Base-by-base conservation (phyloP, 176 grass and related monocot genomes). In the Carex myosuroides region DNA sequence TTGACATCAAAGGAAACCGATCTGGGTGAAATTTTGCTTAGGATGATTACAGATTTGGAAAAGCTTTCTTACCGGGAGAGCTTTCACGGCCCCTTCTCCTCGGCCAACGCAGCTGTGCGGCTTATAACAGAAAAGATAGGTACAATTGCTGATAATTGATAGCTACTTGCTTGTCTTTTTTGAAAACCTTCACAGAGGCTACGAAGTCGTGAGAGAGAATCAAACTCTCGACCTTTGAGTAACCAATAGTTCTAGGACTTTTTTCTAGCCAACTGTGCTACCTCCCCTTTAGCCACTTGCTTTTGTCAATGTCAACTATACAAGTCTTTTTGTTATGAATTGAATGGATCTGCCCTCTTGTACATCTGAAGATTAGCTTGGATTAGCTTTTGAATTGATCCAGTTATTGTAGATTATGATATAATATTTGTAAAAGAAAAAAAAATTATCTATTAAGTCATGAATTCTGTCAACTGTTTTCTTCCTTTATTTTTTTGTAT, bases 71-170 rank as follows among this genome's bases (percentile, higher is more conserved):
- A 93, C 57, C 81, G 70, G 24, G 87, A 98, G 30, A 98, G 95
- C 79, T 98, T 98, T 84, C 90, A 94, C 13, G 92, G 95, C 2
- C 69, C 95, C 8, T 98, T 98, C 85, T 98, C 95, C 0, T 85
- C 92, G 0, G 92, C 95, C 18, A 98, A 94, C 42, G 95, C 95
- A 0, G 91, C 92, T 1, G 86, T 98, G 0, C 82, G 89, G 22
- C 46, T 98, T 70, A 94, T 98, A 64, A 90, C 89, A 1, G 84
- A 86, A 72, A 89, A 79, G 84, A 90, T 98, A 84, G 82, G 91
- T 41, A 84, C 72, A 16, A 46, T 62, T 21, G 29, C 24, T 20
- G 58, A 79, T 71, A 65, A 80, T 12, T 86, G 70, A 84, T 64
- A 11, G 12, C 17, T 20, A 21, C 42, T 73, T 73, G 70, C 3